A percentile compares a stretch with the other conserved stretches of the same genome.
phyloP scores from a whole-genome alignment of 306 rosid species.

The Hylodesmum podocarpum region DNA sequence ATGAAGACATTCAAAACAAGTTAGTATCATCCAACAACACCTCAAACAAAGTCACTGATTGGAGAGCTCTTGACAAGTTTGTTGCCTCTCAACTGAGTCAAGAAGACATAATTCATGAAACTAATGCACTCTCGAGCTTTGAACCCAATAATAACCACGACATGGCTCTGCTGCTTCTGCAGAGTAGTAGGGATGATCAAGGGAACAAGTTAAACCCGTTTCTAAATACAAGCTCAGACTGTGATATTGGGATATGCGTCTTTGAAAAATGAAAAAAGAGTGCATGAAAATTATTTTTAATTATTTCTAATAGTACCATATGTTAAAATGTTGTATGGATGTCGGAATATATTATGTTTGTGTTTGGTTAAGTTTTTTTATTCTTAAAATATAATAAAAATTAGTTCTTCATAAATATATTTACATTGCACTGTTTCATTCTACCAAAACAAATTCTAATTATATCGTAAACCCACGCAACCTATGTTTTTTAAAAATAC shows the following conservation, averaged over 20 bases:
- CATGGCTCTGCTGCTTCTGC: conserved; percentile 60
- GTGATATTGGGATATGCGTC: conserved; percentile 92
- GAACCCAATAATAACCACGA: conserved; percentile 30
- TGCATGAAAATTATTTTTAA: conserved; percentile 6
- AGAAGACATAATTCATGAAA: conserved; percentile 51
- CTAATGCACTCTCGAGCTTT: conserved; percentile 51
- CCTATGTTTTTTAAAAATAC: too few relatives aligned
- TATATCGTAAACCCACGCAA: too few relatives aligned
- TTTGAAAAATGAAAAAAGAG: conserved; percentile 56
- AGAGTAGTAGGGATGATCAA: conserved; percentile 51
- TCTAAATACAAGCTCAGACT: conserved; percentile 58
- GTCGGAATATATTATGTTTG: conserved; percentile 30
- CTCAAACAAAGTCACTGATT: conserved; percentile 65
- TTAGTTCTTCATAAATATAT: too few relatives aligned
- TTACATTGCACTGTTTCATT: too few relatives aligned
- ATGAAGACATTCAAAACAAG: conserved; percentile 34
- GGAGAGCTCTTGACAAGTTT: conserved; percentile 95
- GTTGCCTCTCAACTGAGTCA: conserved; percentile 94
- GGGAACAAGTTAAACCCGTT: conserved; percentile 62
- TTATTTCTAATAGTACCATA: conserved; percentile 25
- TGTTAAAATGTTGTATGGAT: conserved; percentile 34
- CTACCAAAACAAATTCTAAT: too few relatives aligned
- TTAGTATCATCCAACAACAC: conserved; percentile 24
- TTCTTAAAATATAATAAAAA: too few relatives aligned
- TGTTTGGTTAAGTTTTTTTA: too few relatives aligned